Evolutionary conservation across 768 basidiomycete genomes (phyloP).

Genomic region (Russula compacta): DNA sequence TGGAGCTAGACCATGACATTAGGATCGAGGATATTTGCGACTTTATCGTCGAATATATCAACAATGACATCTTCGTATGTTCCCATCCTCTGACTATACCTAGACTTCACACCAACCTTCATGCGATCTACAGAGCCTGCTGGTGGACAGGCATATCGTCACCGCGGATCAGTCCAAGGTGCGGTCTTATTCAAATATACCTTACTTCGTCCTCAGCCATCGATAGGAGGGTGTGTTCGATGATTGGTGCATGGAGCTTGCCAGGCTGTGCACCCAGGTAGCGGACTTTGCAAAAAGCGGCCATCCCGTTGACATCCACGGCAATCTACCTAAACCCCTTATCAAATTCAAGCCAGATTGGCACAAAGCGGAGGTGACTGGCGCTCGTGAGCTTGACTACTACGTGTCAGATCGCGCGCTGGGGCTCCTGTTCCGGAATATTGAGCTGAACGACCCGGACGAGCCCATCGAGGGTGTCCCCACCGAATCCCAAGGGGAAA

Average conservation of each 20-base stretch:
- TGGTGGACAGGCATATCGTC: conserved; percentile 59
- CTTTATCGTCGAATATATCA: conserved; percentile 77
- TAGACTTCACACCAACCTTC: background rate
- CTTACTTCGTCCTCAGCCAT: background rate
- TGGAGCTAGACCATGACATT: conserved; percentile 28
- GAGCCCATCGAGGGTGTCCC: conserved; percentile 14
- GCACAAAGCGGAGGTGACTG: background rate
- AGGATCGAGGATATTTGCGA: conserved; percentile 66
- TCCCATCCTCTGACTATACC: background rate
- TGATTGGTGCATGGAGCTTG: conserved; percentile 45
- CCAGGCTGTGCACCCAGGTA: conserved; percentile 53
- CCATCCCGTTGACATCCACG: background rate
- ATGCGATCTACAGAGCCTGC: conserved; percentile 42
- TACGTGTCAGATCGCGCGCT: background rate
- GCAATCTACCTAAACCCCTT: background rate
- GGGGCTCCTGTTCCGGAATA: conserved; percentile 24
- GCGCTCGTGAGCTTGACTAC: background rate
- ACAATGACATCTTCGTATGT: conserved; percentile 71
- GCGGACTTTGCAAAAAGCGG: conserved; percentile 53
- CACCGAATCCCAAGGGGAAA: background rate
- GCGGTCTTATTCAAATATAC: conserved; percentile 1
- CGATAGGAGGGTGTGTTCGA: conserved; percentile 54
- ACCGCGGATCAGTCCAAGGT: conserved; percentile 76
- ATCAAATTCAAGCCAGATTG: background rate
- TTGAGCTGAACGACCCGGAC: conserved; percentile 38